Base-by-base conservation (phyloP, 2,329 filamentous ascomycete genomes). In the Paradendryphiella salina region DNA sequence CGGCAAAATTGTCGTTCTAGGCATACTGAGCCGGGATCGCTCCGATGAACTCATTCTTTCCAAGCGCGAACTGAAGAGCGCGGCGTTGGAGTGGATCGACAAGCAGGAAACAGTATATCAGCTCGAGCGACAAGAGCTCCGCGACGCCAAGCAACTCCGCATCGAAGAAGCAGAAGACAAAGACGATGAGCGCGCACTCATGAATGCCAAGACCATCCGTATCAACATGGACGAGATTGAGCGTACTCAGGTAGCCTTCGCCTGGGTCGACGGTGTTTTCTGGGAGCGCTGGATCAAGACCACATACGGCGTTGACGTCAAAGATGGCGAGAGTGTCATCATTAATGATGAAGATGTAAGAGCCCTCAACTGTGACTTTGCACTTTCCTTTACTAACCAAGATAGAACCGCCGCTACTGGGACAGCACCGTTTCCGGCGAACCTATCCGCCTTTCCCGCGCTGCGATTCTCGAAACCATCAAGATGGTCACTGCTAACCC, bases 261-360 rank as follows among this genome's bases (percentile, higher is more conserved):
- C 94, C 10, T 99, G 94, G 94, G 90, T 97, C 10, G 94, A 99
- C 70, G 91, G 92, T 42, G 84, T 90, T 6, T 97, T 97, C 74
- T 99, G 94, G 94, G 92, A 97, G 74, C 84, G 93, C 56, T 99
- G 94, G 94, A 85, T 99, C 59, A 83, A 88, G 61, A 92, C 87
- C n/a, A 96, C 93, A 0, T 99, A 96, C 68, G 93, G 93, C 46
- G 88, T 97, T 61, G 89, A 95, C 63, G 86, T 94, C 26, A 80
- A 79, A 54, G 86, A 94, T 56, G 92, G 93, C 39, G 94, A 97
- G 73, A 85, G 90, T 56, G 89, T 99, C 47, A 88, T 99, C 52
- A 94, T 99, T 76, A 96, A 96, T 62, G 94, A 99, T 65, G 90
- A 97, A 79, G 91, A 96, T 73, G 91, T 96, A 79, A 87, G 89